Percentiles rank a stretch among this genome's conserved stretches.
These are phyloP conservation scores for Chenopodium formosanum DNA, from an alignment of 148 eudicot species.

Conservation along the genomic window DNA sequence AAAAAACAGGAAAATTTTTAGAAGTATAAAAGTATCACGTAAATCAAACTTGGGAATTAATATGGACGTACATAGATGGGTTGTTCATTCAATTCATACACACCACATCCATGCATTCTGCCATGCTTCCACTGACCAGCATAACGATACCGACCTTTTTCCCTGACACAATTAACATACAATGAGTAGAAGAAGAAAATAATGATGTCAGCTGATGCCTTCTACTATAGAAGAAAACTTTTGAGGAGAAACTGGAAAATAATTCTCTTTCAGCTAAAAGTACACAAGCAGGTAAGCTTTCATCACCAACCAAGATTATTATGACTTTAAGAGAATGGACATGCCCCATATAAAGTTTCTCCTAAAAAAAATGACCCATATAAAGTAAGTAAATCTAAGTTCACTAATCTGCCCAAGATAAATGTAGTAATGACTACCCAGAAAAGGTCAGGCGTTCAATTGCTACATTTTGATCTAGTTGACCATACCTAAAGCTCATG, in stretches of 20 bases:
- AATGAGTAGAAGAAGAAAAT: slow-evolving; percentile 3
- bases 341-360: neutral
- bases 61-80: slow-evolving; percentile 58
- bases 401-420: neutral
- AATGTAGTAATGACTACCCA: neutral
- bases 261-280: neutral
- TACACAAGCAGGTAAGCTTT: neutral
- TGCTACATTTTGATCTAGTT: neutral
- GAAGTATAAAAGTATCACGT: neutral
- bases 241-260: neutral
- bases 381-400: neutral
- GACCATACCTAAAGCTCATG: neutral
- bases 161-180: slow-evolving; percentile 42
- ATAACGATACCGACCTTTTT: slow-evolving; percentile 89
- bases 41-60: neutral
- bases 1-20: neutral
- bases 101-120: slow-evolving; percentile 92
- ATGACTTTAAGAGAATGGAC: neutral
- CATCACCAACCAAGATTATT: neutral
- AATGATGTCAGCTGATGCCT: neutral
- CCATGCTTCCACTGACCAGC: slow-evolving; percentile 98
- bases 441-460: neutral
- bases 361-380: neutral
- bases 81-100: slow-evolving; percentile 78
- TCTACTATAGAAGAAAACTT: neutral